phyloP scores from a whole-genome alignment of 1,139 yeast genomes.

The Suhomyces yuchorum region DNA sequence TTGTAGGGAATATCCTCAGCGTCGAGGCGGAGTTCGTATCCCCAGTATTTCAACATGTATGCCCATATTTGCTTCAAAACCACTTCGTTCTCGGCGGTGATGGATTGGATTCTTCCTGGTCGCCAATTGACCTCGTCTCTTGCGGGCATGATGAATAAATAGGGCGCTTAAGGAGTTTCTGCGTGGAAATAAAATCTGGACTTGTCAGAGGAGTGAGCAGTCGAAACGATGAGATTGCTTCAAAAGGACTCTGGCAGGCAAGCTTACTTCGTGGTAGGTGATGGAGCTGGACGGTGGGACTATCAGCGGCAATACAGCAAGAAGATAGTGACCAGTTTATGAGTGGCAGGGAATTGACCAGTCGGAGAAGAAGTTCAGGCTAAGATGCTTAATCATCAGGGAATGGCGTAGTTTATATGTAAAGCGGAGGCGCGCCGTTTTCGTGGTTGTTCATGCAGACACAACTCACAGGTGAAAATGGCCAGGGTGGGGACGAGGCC shows the following conservation, averaged over 20 bases:
- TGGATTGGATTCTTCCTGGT: constrained; percentile 61
- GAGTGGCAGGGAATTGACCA: too few relatives aligned
- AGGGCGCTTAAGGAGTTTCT: too few relatives aligned
- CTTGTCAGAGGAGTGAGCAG: too few relatives aligned
- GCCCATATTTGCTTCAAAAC: constrained; percentile 78
- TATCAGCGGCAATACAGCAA: too few relatives aligned
- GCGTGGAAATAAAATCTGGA: too few relatives aligned
- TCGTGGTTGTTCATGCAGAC: background rate
- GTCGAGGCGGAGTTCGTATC: constrained; percentile 52
- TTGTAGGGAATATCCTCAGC: constrained; percentile 34
- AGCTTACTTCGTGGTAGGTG: too few relatives aligned
- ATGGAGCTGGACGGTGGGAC: too few relatives aligned
- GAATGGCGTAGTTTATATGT: background rate
- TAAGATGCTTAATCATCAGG: background rate
- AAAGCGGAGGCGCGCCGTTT: background rate
- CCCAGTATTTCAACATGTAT: constrained; percentile 60
- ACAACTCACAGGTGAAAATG: background rate
- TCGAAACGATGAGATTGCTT: too few relatives aligned
- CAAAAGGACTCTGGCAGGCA: too few relatives aligned
- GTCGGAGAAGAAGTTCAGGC: background rate
- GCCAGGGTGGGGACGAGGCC: background rate
- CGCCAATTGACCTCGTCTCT: constrained; percentile 24
- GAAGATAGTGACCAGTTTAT: too few relatives aligned
- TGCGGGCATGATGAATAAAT: constrained; percentile 14
- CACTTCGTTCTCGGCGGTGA: constrained; percentile 64